Conservation (phyloP, 2,329 filamentous ascomycete species). For the Colletotrichum brevisporum region DNA sequence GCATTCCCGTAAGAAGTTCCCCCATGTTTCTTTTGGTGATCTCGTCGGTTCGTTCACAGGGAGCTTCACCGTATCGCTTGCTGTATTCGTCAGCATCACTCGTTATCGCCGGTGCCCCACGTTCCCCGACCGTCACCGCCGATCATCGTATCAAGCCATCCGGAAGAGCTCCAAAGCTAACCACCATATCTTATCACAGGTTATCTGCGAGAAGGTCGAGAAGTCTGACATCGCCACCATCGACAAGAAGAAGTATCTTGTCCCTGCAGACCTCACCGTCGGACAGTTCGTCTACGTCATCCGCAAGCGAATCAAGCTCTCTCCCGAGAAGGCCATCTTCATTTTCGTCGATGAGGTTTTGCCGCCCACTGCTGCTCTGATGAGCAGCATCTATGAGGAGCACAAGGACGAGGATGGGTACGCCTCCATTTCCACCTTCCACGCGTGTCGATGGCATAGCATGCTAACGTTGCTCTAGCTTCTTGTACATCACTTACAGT, state of each 20-base stretch:
- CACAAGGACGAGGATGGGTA: conserved; percentile 89
- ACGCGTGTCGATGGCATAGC: not conserved
- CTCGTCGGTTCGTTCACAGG: not conserved
- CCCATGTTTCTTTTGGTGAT: conserved; percentile 12
- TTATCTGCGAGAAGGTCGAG: conserved; percentile 99
- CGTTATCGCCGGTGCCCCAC: conserved; percentile 33
- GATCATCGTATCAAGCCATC: conserved; percentile 15
- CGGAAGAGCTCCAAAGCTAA: conserved; percentile 41
- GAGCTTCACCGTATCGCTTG: conserved; percentile 1
- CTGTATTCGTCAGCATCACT: conserved; percentile 30
- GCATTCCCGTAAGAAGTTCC: conserved; percentile 86
- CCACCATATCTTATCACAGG: conserved; percentile 64
- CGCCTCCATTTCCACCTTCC: conserved; percentile 43
- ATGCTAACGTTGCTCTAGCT: conserved; percentile 63
- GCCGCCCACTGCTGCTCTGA: conserved; percentile 94
- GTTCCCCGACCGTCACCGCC: conserved; percentile 38
- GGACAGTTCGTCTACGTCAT: conserved; percentile 99
- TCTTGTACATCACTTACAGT: conserved; percentile 99
- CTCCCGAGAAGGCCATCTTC: conserved; percentile 99
- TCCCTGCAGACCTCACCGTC: conserved; percentile 96
- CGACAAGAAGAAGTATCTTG: conserved; percentile 99
- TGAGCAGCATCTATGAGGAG: conserved; percentile 99
- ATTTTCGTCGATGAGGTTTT: conserved; percentile 99
- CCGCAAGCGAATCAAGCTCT: conserved; percentile 99
- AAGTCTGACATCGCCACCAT: conserved; percentile 99